Base-by-base conservation (phyloP, 305 asterid species). In the Rubia occidens region DNA sequence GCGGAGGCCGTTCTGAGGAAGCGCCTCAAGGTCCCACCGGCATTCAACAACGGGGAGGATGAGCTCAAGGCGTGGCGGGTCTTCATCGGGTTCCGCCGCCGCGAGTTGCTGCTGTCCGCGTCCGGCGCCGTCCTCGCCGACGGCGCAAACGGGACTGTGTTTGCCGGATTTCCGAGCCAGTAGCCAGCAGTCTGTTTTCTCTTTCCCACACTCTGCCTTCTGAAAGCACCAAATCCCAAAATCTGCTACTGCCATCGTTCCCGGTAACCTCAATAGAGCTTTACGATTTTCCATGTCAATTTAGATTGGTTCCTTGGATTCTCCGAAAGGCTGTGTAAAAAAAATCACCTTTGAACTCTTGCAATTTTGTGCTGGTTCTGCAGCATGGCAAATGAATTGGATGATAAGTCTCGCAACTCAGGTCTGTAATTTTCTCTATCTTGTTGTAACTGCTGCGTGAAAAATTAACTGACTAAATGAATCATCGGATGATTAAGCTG, bases 301-400 rank as follows among this genome's bases (percentile, higher is more conserved):
- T 53, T 35, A 5, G 10, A 15, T n/a, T n/a, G 15, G 61, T 56
- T 56, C 18, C 15, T 21, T 21, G 61, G 61, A 7, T 59, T 59
- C 14, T 5, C 44, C 11, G 13, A 37, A 39, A 44, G 59, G 35
- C 18, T 3, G 26, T 1, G 13, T 8, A 35, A 35, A 42, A 42
- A 15, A 45, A 13, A 55, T 11, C 10, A 5, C 64, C 71, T 45
- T 71, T 59, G 11, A 20, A 58, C 72, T 35, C 24, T 59, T 45
- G 11, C 60, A 49, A 69, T 18, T 54, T 42, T 58, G 17, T 67
- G 76, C 75, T 64, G 60, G 73, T 9, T 14, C 58, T 51, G 58
- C 58, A 71, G 26, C 68, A 79, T 79, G 83, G 77, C 71, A 24
- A 64, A 62, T 71, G 74, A 77, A 68, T 74, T 79, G 44, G 83